These are phyloP conservation scores for Dryas alaskensis DNA, from an alignment of 306 rosid genomes.

Conservation along the genomic window DNA sequence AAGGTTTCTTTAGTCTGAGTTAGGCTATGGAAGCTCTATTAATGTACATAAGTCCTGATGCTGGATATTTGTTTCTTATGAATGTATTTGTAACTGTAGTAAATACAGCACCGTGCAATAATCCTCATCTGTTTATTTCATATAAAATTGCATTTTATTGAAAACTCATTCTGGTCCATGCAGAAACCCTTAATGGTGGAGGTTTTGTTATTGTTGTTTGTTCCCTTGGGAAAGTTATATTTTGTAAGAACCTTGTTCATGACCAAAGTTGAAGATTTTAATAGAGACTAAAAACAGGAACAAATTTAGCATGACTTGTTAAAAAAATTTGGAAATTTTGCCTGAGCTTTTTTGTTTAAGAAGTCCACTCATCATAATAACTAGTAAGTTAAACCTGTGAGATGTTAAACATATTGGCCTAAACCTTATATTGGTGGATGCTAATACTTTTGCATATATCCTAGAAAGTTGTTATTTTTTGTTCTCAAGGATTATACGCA, in stretches of 20 bases:
- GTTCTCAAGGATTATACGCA: background rate
- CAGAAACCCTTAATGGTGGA: background rate
- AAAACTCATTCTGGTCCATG: background rate
- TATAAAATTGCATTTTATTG: background rate
- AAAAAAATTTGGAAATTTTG: background rate
- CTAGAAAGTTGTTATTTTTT: background rate
- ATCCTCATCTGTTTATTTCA: slow-evolving; percentile 12
- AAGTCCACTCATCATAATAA: background rate
- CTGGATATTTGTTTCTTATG: slow-evolving; percentile 34
- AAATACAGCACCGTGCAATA: slow-evolving; percentile 32
- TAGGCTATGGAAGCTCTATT: slow-evolving; percentile 42
- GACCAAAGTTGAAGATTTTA: background rate
- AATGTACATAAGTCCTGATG: slow-evolving; percentile 53
- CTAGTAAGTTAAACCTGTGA: background rate
- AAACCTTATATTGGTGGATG: background rate
- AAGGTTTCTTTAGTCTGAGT: slow-evolving; percentile 36
- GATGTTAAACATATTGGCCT: background rate
- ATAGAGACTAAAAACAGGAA: background rate
- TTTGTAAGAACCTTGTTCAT: background rate
- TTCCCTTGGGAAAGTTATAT: background rate
- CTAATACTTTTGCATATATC: background rate
- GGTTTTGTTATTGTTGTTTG: background rate
- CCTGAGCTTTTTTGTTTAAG: background rate
- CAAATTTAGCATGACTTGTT: background rate
- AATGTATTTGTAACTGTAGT: slow-evolving; percentile 29